phyloP scores from a whole-genome alignment of 2,329 filamentous ascomycete species.

The Cladosporium sp. region DNA sequence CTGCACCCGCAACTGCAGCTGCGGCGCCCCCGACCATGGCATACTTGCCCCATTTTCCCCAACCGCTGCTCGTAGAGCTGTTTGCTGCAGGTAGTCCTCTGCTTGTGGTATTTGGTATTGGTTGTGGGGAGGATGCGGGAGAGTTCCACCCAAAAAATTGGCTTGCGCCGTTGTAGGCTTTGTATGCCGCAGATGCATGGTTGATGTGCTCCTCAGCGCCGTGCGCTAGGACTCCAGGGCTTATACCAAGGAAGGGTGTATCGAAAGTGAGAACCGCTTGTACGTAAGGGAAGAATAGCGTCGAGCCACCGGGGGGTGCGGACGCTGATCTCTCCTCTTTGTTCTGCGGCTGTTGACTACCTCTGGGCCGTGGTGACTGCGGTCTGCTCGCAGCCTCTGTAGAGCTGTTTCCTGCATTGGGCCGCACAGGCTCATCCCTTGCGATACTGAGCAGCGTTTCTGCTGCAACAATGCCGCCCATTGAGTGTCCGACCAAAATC shows the following conservation, averaged over 20 bases:
- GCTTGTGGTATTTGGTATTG: slow-evolving; percentile 23
- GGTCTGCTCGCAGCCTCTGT: slow-evolving; percentile 9
- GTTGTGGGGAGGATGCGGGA: slow-evolving; percentile 17
- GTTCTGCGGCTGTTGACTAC: background rate
- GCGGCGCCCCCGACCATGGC: slow-evolving; percentile 80
- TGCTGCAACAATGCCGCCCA: slow-evolving; percentile 88
- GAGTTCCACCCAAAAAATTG: slow-evolving; percentile 51
- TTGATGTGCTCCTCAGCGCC: slow-evolving; percentile 83
- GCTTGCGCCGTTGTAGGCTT: slow-evolving; percentile 61
- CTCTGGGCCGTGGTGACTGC: slow-evolving; percentile 4
- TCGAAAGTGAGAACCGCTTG: slow-evolving; percentile 90
- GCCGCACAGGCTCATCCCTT: slow-evolving; percentile 53
- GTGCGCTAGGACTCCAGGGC: slow-evolving; percentile 77
- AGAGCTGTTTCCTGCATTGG: slow-evolving; percentile 1
- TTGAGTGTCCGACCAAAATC: slow-evolving; percentile 81
- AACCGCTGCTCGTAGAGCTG: slow-evolving; percentile 40
- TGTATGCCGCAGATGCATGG: slow-evolving; percentile 65
- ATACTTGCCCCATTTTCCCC: slow-evolving; percentile 79
- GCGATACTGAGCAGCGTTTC: slow-evolving; percentile 76
- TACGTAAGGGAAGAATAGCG: slow-evolving; percentile 88
- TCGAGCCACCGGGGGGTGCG: slow-evolving; percentile 17
- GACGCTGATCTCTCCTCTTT: slow-evolving; percentile 15
- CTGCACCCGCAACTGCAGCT: slow-evolving; percentile 75
- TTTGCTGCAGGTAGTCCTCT: slow-evolving; percentile 28
- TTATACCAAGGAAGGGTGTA: slow-evolving; percentile 83